Conservation (phyloP, 108 stramenopile genomes). For the Cylindrotheca fusiformis region DNA sequence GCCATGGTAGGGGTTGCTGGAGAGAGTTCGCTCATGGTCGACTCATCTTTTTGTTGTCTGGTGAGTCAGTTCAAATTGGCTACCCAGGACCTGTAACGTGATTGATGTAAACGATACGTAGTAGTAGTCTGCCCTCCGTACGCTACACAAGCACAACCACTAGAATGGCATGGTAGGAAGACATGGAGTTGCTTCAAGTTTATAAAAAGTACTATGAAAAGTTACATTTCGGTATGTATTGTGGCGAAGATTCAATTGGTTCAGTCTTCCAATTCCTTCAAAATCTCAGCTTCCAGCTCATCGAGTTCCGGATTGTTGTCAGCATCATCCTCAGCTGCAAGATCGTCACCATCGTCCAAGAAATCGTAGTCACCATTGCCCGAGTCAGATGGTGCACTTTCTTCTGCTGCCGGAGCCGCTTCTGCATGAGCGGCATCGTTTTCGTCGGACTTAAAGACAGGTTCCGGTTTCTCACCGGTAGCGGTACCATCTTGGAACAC, state of each 20-base stretch:
- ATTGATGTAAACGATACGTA: too few relatives aligned
- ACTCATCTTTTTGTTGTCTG: too few relatives aligned
- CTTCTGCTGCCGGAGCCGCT: not conserved
- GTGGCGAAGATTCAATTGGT: too few relatives aligned
- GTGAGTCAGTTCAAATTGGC: too few relatives aligned
- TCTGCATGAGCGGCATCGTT: not conserved
- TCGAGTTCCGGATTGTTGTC: slow-evolving; percentile 51
- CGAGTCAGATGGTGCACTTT: slow-evolving; percentile 6
- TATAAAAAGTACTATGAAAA: too few relatives aligned
- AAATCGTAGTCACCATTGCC: slow-evolving; percentile 38
- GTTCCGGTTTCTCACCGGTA: not conserved
- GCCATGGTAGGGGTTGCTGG: too few relatives aligned
- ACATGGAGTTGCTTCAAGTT: too few relatives aligned
- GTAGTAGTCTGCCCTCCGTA: not conserved
- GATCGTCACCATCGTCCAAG: slow-evolving; percentile 40
- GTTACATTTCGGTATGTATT: too few relatives aligned
- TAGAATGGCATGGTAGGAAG: too few relatives aligned
- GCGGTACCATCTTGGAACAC: not conserved
- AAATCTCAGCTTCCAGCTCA: slow-evolving; percentile 88
- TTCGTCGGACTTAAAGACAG: not conserved
- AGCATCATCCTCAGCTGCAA: slow-evolving; percentile 40
- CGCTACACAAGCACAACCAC: too few relatives aligned
- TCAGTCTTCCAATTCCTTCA: slow-evolving; percentile 74
- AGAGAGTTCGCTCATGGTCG: too few relatives aligned
- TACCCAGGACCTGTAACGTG: too few relatives aligned